Evolutionary conservation across 257 asterid genomes (phyloP).

Genomic region (Petrea volubilis): DNA sequence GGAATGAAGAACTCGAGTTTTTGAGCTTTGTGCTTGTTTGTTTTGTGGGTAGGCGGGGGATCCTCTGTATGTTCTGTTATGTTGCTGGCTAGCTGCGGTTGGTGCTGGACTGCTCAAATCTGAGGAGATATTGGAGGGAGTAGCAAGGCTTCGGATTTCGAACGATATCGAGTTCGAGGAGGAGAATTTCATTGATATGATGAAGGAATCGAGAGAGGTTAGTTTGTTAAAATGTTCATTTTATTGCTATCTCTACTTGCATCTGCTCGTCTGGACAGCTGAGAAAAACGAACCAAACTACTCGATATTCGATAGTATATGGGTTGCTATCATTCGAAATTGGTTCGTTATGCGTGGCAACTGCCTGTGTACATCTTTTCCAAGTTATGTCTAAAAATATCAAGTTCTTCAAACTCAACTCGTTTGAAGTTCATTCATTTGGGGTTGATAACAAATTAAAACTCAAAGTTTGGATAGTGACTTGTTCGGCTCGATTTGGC

Average conservation of each 20-base stretch:
- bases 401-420: too few species aligned
- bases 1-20: not conserved
- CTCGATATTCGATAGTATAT: too few species aligned
- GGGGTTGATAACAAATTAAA: too few species aligned
- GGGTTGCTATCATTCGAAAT: too few species aligned
- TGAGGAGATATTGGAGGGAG: constrained; percentile 95
- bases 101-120: constrained; percentile 95
- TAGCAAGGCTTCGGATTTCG: constrained; percentile 85
- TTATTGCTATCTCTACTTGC: not conserved
- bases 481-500: too few species aligned
- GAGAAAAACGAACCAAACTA: too few species aligned
- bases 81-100: constrained; percentile 95
- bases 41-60: constrained; percentile 69
- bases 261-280: not conserved
- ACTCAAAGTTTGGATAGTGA: too few species aligned
- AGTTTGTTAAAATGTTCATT: constrained; percentile 13
- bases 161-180: constrained; percentile 93
- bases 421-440: too few species aligned
- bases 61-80: constrained; percentile 76
- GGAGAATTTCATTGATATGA: constrained; percentile 73
- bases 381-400: too few species aligned
- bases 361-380: too few species aligned
- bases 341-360: too few species aligned
- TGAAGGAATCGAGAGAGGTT: constrained; percentile 92
- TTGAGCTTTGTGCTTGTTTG: not conserved